Percentiles rank a stretch among this genome's conserved stretches.
These are phyloP conservation scores for Suhomyces maxii DNA, from an alignment of 1,139 yeast species.

Conservation along the genomic window DNA sequence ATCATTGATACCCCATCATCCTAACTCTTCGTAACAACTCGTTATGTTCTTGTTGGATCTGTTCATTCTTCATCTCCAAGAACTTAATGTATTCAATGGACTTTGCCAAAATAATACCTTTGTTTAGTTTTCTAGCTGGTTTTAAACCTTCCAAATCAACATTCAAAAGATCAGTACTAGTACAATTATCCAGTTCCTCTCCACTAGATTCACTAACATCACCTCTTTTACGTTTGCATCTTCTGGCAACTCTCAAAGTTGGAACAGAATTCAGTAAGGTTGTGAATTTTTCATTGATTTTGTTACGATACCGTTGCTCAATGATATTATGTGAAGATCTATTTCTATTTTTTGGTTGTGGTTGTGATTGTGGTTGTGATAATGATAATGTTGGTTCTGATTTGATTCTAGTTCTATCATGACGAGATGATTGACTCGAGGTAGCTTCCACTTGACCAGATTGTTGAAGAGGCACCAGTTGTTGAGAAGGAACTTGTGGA, in stretches of 20 bases:
- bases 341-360: conserved; percentile 13
- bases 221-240: conserved; percentile 17
- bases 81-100: conserved; percentile 47
- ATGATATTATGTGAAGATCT: conserved; percentile 46
- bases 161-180: conserved; percentile 14
- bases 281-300: conserved; percentile 45
- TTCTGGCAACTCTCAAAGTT: conserved; percentile 35
- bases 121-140: conserved; percentile 47
- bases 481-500: conserved; percentile 2
- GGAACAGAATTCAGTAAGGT: conserved; percentile 45
- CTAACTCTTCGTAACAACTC: too few species aligned
- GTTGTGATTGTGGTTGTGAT: conserved; percentile 2
- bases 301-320: conserved; percentile 48
- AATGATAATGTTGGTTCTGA: conserved; percentile 6
- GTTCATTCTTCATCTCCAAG: conserved; percentile 39
- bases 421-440: not conserved
- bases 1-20: too few species aligned
- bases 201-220: conserved; percentile 16
- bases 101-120: conserved; percentile 46
- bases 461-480: not conserved
- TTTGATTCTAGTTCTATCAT: conserved; percentile 3
- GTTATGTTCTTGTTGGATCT: conserved; percentile 33
- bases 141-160: conserved; percentile 44
- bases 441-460: not conserved
- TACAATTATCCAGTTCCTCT: conserved; percentile 13